Evolutionary conservation across 1,284 basidiomycete genomes (phyloP), one percentile per base, ranked within the genome.

Genomic region (Pseudozyma hubeiensis): DNA sequence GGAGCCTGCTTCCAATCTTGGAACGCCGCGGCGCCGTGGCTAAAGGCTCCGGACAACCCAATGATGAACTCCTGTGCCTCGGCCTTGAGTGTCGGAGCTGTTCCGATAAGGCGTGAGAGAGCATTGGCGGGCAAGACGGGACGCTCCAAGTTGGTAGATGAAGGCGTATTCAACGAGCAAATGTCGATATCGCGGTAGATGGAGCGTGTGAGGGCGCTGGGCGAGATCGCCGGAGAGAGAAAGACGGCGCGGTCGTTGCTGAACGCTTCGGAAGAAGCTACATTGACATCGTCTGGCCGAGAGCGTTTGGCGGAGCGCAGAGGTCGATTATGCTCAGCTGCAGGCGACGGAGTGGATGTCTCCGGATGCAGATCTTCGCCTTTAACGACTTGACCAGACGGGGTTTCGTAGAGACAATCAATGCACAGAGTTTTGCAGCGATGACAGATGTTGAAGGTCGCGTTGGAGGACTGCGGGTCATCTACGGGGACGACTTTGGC

Each of bases 401-500:
- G 47, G 9, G 50, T 59, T 52, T 74, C 65, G 41, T 74, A 74
- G 29, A 68, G 51, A 47, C 70, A 74, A 34, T 74, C 70, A 57
- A 74, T 68, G 53, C 70, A 68, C 39, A 74, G 62, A 1, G 70
- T 74, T 49, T 74, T 74, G 65, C 70, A 74, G 35, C 70, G 70
- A 53, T 74, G 70, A 24, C 70, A 74, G 65, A 68, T 65, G 49
- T 47, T 14, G 31, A 62, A 64, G 24, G 47, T 10, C 2, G 53
- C 14, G n/a, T 39, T 45, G 43, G 50, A 48, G 2, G 61, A 54
- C 14, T 58, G 55, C 5, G 63, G 54, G 33, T 73, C 64, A 4
- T 68, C 57, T 19, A 49, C 16, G 16, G 47, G 8, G 14, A 24
- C 16, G 19, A 47, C 7, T 48, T 47, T 68, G 14, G 53, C n/a